Conservation (phyloP, 345 rosid genomes). For the Tarenaya hassleriana region DNA sequence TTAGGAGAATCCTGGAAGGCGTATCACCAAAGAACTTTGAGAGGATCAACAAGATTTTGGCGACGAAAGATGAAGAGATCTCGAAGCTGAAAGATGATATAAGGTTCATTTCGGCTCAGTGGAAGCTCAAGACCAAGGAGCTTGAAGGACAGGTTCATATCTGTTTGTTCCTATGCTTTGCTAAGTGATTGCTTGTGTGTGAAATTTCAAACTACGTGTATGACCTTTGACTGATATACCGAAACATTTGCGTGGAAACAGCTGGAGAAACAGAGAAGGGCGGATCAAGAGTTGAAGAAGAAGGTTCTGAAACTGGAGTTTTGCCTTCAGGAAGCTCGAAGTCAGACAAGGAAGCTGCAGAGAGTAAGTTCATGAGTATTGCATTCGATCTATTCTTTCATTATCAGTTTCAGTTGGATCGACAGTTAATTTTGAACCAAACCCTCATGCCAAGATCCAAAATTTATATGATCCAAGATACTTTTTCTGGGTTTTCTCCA, state of each 20-base stretch:
- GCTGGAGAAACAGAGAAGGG: constrained; percentile 71
- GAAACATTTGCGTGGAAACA: constrained; percentile 20
- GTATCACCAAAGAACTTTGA: constrained; percentile 59
- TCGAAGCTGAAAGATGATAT: constrained; percentile 57
- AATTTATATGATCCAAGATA: no score
- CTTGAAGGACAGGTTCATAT: constrained; percentile 57
- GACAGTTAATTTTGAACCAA: neutral
- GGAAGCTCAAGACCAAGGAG: constrained; percentile 70
- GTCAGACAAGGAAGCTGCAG: constrained; percentile 66
- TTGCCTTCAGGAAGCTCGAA: constrained; percentile 71
- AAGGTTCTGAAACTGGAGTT: constrained; percentile 70
- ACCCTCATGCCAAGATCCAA: no score
- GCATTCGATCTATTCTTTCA: neutral
- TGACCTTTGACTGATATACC: neutral
- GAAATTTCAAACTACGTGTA: no score
- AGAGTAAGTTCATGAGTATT: constrained; percentile 37
- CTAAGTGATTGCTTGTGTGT: neutral
- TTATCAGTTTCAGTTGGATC: neutral
- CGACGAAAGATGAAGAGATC: constrained; percentile 60
- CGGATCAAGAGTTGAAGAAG: constrained; percentile 75
- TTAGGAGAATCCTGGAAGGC: constrained; percentile 46
- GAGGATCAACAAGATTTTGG: constrained; percentile 46
- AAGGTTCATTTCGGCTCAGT: constrained; percentile 58
- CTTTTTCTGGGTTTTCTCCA: no score
- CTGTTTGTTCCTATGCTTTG: constrained; percentile 7